These are phyloP conservation scores for Coccinonectria pachysandricola DNA, from an alignment of 2,329 filamentous ascomycete species.

Conservation along the genomic window DNA sequence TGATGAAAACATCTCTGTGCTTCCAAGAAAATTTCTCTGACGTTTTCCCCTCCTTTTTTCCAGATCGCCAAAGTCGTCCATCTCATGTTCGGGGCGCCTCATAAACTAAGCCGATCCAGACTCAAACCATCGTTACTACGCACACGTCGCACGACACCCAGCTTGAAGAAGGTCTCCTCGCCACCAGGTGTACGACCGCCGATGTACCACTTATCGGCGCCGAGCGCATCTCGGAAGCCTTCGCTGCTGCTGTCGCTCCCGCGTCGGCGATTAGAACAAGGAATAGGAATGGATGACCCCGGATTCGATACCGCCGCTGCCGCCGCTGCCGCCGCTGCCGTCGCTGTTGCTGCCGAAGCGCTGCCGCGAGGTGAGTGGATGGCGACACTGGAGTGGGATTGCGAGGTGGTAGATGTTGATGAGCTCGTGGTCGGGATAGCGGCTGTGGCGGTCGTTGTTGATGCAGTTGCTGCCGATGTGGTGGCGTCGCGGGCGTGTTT, in stretches of 20 bases:
- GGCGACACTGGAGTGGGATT: conserved; percentile 20
- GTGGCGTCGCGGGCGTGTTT: conserved; percentile 25
- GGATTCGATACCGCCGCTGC: conserved; percentile 5
- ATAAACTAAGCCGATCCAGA: conserved; percentile 65
- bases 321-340: conserved; percentile 9
- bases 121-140: conserved; percentile 66
- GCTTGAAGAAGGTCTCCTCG: conserved; percentile 74
- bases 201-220: conserved; percentile 73
- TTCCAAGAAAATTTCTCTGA: conserved; percentile 4
- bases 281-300: conserved; percentile 30
- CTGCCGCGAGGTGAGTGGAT: conserved; percentile 20
- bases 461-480: conserved; percentile 14
- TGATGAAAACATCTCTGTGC: no score
- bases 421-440: conserved; percentile 15
- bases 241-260: conserved; percentile 68
- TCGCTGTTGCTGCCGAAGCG: conserved; percentile 6
- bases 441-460: conserved; percentile 11
- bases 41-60: conserved; percentile 1
- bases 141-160: conserved; percentile 64
- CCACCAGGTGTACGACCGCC: conserved; percentile 64
- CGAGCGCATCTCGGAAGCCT: conserved; percentile 62
- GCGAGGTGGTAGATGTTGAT: conserved; percentile 11
- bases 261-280: conserved; percentile 36
- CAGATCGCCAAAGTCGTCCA: background rate
- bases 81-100: conserved; percentile 19